Evolutionary conservation across 495 filamentous ascomycete genomes (phyloP).

Genomic region (Darksidea phi): DNA sequence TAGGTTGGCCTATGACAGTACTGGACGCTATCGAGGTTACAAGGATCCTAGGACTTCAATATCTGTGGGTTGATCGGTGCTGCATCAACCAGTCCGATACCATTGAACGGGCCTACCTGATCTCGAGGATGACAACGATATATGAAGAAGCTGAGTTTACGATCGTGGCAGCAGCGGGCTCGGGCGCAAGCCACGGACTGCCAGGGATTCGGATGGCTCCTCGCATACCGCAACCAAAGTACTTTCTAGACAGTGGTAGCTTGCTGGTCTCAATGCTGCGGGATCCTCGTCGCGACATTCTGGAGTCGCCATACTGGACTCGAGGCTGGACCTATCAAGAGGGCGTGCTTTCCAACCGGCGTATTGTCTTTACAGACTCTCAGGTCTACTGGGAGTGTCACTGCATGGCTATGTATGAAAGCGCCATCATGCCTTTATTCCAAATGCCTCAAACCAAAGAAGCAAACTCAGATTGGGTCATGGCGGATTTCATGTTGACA

Average conservation of each 20-base stretch:
- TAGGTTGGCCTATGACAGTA: neutral
- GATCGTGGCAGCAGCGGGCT: neutral
- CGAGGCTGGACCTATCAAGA: conserved; percentile 2
- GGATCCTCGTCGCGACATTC: conserved; percentile 6
- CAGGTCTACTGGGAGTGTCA: conserved; percentile 8
- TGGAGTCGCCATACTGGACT: neutral
- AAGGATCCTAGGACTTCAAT: neutral
- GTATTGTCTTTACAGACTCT: neutral
- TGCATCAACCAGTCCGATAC: neutral
- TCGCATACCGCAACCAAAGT: neutral
- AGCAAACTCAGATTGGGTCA: neutral
- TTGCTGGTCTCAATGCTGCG: neutral
- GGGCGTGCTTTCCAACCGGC: neutral
- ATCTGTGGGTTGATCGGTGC: neutral
- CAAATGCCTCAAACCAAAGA: neutral
- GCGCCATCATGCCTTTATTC: neutral
- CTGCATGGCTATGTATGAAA: neutral
- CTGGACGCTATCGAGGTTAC: neutral
- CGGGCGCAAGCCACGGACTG: neutral
- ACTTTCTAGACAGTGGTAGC: neutral
- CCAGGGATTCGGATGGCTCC: neutral
- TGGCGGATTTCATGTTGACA: neutral
- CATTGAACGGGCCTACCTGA: no score
- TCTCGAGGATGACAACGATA: no score
- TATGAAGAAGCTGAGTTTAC: no score